Evolutionary conservation across 352 stramenopile species (phyloP), one percentile per base, ranked within the genome.

Genomic region (Pythium angustatum): DNA sequence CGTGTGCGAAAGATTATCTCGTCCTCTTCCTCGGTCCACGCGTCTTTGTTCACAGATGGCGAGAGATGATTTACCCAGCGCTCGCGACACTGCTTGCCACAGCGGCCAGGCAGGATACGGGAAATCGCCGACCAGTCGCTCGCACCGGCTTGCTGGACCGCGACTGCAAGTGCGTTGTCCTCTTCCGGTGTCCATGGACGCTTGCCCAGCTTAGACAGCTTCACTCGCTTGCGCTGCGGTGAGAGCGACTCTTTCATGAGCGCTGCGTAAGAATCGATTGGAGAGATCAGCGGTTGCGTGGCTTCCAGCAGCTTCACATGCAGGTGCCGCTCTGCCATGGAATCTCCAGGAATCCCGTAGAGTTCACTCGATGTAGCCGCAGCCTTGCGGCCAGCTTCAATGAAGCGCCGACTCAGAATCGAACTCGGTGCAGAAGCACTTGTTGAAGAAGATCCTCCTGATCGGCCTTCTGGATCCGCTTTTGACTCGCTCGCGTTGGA

Each of bases 41-140:
- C 88, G 43, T 97, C 85, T 59, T 98, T 99, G 72, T 86, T 94
- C 58, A 99, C 97, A 24, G 90, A 79, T 2, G 96, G 96, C 56
- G 93, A 97, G 36, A 99, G 72, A 72, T 99, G 96, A 76, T 99
- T 98, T 63, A 98, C 88, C 96, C 96, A 99, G 19, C 96, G 88
- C 72, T 99, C 96, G 5, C 96, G 81, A 73, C 96, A 99, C 72
- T 99, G 96, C 66, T 99, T 99, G 19, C 94, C 95, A 47, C 96
- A 97, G 9, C 97, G 83, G 3, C 96, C 96, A 6, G 93, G 93
- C 15, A 99, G 72, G 27, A 97, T 75, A 9, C 73, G 71, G 0
- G 96, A 96, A 73, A 99, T 99, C 28, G 91, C 76, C 1, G 92
- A 97, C 97, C 97, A 99, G 60, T 94, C 82, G 24, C 78, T 90